phyloP scores from a whole-genome alignment of 2,329 filamentous ascomycete species.

The Trichoderma sp. region DNA sequence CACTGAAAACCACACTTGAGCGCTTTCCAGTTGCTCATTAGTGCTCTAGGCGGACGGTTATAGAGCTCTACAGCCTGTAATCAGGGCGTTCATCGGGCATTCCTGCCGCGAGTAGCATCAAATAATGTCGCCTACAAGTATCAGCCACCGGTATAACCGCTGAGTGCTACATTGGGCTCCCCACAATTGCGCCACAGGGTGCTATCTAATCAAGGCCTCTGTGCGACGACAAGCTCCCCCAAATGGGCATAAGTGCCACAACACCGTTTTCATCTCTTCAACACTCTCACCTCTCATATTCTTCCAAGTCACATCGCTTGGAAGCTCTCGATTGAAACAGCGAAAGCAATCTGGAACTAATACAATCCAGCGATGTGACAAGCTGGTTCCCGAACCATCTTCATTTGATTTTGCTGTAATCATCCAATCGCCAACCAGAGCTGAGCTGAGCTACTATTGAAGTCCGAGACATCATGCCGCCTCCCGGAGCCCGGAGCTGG shows the following conservation, averaged over 20 bases:
- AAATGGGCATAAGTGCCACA: conserved; percentile 8
- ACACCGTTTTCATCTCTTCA: conserved; percentile 3
- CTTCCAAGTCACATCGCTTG: neutral
- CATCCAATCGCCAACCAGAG: neutral
- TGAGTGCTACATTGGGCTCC: neutral
- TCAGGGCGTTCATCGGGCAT: neutral
- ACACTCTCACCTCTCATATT: neutral
- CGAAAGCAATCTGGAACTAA: neutral
- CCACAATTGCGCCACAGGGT: neutral
- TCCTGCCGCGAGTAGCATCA: neutral
- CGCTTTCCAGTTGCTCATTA: neutral
- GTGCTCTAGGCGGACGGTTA: neutral
- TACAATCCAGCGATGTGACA: neutral
- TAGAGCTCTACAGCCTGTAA: neutral
- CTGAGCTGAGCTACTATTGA: neutral
- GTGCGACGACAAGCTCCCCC: neutral
- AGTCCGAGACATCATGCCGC: neutral
- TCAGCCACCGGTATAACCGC: neutral
- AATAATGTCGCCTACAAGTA: neutral
- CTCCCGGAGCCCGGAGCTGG: conserved; percentile 29
- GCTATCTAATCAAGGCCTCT: neutral
- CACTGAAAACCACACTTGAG: neutral
- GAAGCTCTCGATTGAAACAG: neutral
- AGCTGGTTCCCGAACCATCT: neutral
- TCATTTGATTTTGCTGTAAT: neutral